A percentile compares a stretch with the other conserved stretches of the same genome.
Conservation (phyloP, 495 filamentous ascomycete species). For the Stereocaulon alpinum region DNA sequence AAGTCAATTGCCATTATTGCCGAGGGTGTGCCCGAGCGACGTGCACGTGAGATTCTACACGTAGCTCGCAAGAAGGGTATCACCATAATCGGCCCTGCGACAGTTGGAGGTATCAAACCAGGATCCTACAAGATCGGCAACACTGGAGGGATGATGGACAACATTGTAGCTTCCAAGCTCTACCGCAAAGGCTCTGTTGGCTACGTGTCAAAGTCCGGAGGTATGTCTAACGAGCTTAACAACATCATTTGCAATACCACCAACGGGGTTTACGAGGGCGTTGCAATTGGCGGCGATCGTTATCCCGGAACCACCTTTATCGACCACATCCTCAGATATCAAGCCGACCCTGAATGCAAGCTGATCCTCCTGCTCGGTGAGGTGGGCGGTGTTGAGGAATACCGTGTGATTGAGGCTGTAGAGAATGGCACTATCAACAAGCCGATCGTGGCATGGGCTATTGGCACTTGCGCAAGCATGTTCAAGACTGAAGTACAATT, state of each 20-base stretch:
- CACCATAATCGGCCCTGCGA: constrained; percentile 96
- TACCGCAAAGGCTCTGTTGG: constrained; percentile 98
- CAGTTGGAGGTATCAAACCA: constrained; percentile 98
- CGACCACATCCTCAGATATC: constrained; percentile 91
- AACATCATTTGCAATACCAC: constrained; percentile 95
- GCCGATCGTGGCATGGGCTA: constrained; percentile 98
- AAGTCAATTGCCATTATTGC: constrained; percentile 98
- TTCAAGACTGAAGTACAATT: constrained; percentile 99
- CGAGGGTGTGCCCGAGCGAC: constrained; percentile 96
- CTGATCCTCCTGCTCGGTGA: constrained; percentile 92
- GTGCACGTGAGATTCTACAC: constrained; percentile 93
- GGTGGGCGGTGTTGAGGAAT: constrained; percentile 98
- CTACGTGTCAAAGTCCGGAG: constrained; percentile 99
- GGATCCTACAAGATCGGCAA: constrained; percentile 99
- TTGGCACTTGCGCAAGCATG: constrained; percentile 98
- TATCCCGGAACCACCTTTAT: constrained; percentile 99
- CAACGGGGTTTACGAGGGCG: constrained; percentile 97
- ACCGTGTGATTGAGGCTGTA: constrained; percentile 96
- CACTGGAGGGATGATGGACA: constrained; percentile 99
- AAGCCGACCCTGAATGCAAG: constrained; percentile 94
- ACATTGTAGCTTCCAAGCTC: constrained; percentile 99
- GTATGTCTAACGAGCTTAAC: constrained; percentile 99
- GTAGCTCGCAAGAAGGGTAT: constrained; percentile 96
- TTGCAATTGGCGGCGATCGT: constrained; percentile 97
- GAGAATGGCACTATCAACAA: constrained; percentile 91